Evolutionary conservation across 805 yeast species (phyloP).

Genomic region (Candida michaelii): DNA sequence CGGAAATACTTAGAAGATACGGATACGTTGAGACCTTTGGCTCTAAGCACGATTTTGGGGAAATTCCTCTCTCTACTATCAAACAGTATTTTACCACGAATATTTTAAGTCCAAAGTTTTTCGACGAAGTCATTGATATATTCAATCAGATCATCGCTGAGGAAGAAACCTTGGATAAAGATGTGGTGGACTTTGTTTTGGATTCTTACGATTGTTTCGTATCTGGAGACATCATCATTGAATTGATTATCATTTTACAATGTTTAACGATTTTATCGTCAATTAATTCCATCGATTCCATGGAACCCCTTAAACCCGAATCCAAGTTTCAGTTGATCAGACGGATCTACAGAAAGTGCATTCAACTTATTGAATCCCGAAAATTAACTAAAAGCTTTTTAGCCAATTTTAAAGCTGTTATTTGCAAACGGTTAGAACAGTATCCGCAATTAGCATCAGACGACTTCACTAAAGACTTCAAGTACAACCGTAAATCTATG

Average conservation of each 20-base stretch:
- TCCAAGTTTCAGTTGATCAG: conserved; percentile 36
- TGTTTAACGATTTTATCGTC: conserved; percentile 39
- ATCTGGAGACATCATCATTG: conserved; percentile 60
- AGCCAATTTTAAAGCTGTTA: conserved; percentile 29
- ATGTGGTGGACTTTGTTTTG: conserved; percentile 40
- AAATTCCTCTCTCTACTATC: conserved; percentile 51
- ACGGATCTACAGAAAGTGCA: conserved; percentile 57
- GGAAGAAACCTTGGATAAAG: conserved; percentile 36
- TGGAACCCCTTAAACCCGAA: conserved; percentile 17
- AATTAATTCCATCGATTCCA: conserved; percentile 24
- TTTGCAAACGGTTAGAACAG: conserved; percentile 37
- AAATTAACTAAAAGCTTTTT: conserved; percentile 44
- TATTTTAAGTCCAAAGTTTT: conserved; percentile 20
- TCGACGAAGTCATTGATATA: conserved; percentile 37
- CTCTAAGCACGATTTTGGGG: conserved; percentile 79
- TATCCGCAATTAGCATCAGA: conserved; percentile 46
- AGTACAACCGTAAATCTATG: conserved; percentile 36
- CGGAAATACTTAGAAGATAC: conserved; percentile 86
- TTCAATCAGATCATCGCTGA: conserved; percentile 25
- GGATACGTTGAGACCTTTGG: conserved; percentile 83
- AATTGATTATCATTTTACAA: conserved; percentile 54
- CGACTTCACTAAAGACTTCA: conserved; percentile 12
- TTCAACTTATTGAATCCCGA: conserved; percentile 55
- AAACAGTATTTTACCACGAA: conserved; percentile 31
- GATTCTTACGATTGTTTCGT: conserved; percentile 64